A percentile compares a stretch with the other conserved stretches of the same genome.
These are phyloP conservation scores for Camellia oleifera DNA, from an alignment of 179 eudicot species.

Conservation along the genomic window DNA sequence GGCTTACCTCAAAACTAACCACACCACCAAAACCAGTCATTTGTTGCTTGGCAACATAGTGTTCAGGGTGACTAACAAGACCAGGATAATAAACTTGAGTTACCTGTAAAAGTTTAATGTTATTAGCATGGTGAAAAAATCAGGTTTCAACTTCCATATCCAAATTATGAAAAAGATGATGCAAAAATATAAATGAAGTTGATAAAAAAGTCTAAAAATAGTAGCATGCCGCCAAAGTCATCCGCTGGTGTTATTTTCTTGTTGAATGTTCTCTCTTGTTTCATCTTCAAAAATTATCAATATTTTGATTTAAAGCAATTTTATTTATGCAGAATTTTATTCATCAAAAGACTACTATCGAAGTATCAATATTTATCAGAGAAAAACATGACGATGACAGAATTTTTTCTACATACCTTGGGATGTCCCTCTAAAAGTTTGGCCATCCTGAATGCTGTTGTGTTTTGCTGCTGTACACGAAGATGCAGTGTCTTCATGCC, in stretches of 20 bases:
- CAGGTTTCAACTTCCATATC: no score
- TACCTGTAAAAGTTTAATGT: slow-evolving; percentile 45
- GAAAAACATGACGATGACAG: background rate
- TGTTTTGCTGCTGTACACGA: slow-evolving; percentile 92
- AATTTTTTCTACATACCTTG: slow-evolving; percentile 48
- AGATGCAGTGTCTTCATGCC: slow-evolving; percentile 97
- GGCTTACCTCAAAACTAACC: slow-evolving; percentile 92
- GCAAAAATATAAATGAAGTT: background rate
- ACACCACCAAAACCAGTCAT: slow-evolving; percentile 98
- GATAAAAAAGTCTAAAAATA: background rate
- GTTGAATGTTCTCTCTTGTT: background rate
- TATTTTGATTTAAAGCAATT: no score
- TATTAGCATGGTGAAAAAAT: background rate
- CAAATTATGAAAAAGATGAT: background rate
- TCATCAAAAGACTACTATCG: background rate
- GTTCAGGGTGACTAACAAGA: slow-evolving; percentile 90
- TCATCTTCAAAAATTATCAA: background rate
- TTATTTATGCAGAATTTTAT: background rate
- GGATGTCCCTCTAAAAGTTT: slow-evolving; percentile 96
- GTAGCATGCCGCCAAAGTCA: background rate
- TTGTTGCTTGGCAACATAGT: slow-evolving; percentile 75
- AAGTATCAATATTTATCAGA: background rate
- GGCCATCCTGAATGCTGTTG: slow-evolving; percentile 93
- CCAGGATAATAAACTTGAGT: slow-evolving; percentile 85
- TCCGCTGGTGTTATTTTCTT: background rate